A percentile compares a stretch with the other conserved stretches of the same genome.
Evolutionary conservation across 2,329 filamentous ascomycete species (phyloP).

Genomic region (Sarocladium oryzae): DNA sequence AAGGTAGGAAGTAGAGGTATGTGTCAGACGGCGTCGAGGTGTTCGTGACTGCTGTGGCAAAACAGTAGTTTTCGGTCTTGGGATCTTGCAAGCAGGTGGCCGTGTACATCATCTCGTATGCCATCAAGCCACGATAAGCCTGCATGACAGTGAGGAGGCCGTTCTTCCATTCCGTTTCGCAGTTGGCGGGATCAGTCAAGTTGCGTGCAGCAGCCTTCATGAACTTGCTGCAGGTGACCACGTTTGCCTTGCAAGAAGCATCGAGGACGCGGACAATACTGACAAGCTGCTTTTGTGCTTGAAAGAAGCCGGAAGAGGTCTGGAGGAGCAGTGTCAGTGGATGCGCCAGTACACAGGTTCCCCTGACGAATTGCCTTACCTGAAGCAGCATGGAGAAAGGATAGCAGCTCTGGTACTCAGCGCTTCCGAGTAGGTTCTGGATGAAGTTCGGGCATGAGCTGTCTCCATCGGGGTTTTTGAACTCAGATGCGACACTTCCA

Average conservation of each 20-base stretch:
- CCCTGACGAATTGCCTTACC: slow-evolving; percentile 39
- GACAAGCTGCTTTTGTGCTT: slow-evolving; percentile 63
- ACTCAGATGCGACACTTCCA: slow-evolving; percentile 55
- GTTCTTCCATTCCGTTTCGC: slow-evolving; percentile 61
- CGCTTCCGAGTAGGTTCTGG: slow-evolving; percentile 55
- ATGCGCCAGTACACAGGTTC: slow-evolving; percentile 8
- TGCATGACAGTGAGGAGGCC: slow-evolving; percentile 65
- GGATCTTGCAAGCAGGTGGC: slow-evolving; percentile 73
- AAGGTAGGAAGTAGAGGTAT: slow-evolving; percentile 79
- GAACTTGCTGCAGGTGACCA: slow-evolving; percentile 56
- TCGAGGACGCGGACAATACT: slow-evolving; percentile 74
- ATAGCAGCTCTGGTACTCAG: slow-evolving; percentile 66
- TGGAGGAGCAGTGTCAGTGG: slow-evolving; percentile 28
- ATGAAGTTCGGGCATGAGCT: slow-evolving; percentile 62
- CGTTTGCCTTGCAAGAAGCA: slow-evolving; percentile 64
- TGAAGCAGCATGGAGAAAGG: slow-evolving; percentile 79
- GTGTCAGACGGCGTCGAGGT: slow-evolving; percentile 60
- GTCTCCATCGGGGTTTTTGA: slow-evolving; percentile 42
- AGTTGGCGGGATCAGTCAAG: slow-evolving; percentile 57
- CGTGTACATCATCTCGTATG: slow-evolving; percentile 72
- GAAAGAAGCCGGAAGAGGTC: slow-evolving; percentile 81
- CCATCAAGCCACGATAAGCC: slow-evolving; percentile 67
- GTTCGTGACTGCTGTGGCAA: slow-evolving; percentile 79
- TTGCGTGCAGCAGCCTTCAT: slow-evolving; percentile 60
- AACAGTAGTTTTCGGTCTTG: slow-evolving; percentile 64